These are phyloP conservation scores for Funneliformis caledonium DNA, from an alignment of 371 early-diverging fungal genomes.

Conservation along the genomic window DNA sequence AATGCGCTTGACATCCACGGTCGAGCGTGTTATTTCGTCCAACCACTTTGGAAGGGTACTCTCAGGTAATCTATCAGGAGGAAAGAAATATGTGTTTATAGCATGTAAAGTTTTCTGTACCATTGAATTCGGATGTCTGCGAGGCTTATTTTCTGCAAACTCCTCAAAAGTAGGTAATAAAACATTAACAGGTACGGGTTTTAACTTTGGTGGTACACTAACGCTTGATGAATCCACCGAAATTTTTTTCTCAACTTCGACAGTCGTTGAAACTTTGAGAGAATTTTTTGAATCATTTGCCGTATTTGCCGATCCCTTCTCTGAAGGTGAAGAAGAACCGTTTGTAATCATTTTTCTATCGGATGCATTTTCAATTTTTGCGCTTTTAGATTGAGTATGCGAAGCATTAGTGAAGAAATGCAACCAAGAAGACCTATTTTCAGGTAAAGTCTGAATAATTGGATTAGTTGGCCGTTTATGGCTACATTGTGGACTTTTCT, in stretches of 20 bases:
- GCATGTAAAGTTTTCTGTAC: conserved; percentile 29
- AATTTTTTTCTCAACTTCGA: not conserved
- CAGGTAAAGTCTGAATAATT: conserved; percentile 17
- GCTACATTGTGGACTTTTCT: not conserved
- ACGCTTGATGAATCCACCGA: not conserved
- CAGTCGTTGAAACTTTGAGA: not conserved
- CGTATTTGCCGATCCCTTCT: not conserved
- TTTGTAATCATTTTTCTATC: conserved; percentile 16
- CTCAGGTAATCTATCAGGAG: conserved; percentile 14
- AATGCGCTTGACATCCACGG: conserved; percentile 34
- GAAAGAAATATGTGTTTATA: conserved; percentile 39
- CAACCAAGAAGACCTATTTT: conserved; percentile 9
- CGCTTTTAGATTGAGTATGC: not conserved
- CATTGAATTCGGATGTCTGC: conserved; percentile 2
- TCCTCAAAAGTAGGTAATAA: conserved; percentile 36
- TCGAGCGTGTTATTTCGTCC: conserved; percentile 33
- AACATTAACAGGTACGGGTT: conserved; percentile 9
- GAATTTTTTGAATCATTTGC: not conserved
- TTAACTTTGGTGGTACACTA: conserved; percentile 3
- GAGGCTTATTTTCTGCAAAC: not conserved
- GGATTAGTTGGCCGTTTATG: conserved; percentile 9
- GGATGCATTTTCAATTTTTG: not conserved
- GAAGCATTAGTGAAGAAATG: conserved; percentile 24
- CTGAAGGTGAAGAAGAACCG: not conserved
- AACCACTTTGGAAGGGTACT: conserved; percentile 10